Percentiles rank a stretch among this genome's conserved stretches.
Evolutionary conservation across 2,329 filamentous ascomycete species (phyloP).

Genomic region (Aspergillus sclerotialis): DNA sequence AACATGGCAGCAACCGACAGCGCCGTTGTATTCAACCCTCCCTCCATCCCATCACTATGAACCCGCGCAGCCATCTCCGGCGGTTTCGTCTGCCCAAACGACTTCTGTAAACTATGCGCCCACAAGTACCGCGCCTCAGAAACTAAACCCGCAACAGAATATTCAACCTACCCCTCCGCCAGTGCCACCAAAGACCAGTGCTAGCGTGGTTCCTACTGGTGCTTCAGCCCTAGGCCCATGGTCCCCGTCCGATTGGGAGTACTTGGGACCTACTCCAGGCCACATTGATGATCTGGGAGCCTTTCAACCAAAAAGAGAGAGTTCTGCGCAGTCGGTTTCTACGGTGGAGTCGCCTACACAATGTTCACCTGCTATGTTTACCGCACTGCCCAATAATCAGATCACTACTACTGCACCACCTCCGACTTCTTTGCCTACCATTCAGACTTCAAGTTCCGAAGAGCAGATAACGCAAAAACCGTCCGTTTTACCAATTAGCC

Average conservation of each 20-base stretch:
- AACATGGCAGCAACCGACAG: conserved; percentile 18
- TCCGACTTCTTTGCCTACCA: conserved; percentile 4
- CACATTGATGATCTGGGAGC: conserved; percentile 30
- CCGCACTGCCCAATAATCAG: conserved; percentile 3
- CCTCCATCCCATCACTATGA: conserved; percentile 3
- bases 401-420: conserved; percentile 4
- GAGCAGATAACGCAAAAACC: conserved; percentile 2
- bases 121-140: background rate
- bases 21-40: conserved; percentile 23
- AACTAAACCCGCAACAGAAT: background rate
- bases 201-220: conserved; percentile 13
- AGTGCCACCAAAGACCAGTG: conserved; percentile 16
- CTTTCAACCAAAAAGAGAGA: conserved; percentile 14
- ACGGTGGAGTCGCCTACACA: conserved; percentile 8
- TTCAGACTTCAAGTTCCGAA: conserved; percentile 3
- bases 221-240: conserved; percentile 35
- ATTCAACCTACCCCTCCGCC: conserved; percentile 12
- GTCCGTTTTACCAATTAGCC: conserved; percentile 17
- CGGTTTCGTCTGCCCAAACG: background rate
- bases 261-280: conserved; percentile 29
- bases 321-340: conserved; percentile 3
- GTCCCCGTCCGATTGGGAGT: conserved; percentile 43
- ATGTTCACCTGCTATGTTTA: conserved; percentile 6
- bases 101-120: conserved; percentile 3
- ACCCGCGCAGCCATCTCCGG: background rate